Evolutionary conservation across 2,329 filamentous ascomycete species (phyloP).

Genomic region (Talaromyces sp.): DNA sequence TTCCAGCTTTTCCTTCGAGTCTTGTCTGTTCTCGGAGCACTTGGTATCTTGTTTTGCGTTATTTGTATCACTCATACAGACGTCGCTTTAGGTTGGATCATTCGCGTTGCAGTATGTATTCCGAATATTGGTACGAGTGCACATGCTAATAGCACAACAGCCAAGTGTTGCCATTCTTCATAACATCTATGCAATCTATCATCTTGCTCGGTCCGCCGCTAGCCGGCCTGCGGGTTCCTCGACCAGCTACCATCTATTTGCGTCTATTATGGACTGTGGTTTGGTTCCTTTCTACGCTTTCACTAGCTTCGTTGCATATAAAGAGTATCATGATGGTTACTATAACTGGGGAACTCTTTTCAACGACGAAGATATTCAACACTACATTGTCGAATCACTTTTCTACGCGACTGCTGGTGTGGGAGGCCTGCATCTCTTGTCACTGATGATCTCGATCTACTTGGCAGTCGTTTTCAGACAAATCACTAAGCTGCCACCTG

Average conservation of each 20-base stretch:
- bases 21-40: slow-evolving; percentile 63
- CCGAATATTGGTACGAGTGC: not conserved
- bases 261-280: slow-evolving; percentile 67
- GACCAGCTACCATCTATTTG: slow-evolving; percentile 85
- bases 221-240: slow-evolving; percentile 73
- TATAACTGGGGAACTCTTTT: slow-evolving; percentile 68
- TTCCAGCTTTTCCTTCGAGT: slow-evolving; percentile 67
- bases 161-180: slow-evolving; percentile 71
- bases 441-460: slow-evolving; percentile 68
- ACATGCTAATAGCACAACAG: slow-evolving; percentile 45
- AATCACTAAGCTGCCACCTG: slow-evolving; percentile 77
- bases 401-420: slow-evolving; percentile 66
- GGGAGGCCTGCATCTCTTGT: slow-evolving; percentile 66
- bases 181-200: slow-evolving; percentile 74
- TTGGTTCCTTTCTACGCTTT: slow-evolving; percentile 63
- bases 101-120: slow-evolving; percentile 69
- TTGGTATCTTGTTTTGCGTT: slow-evolving; percentile 69
- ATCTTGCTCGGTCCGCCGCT: slow-evolving; percentile 67
- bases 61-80: slow-evolving; percentile 70
- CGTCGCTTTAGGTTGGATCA: slow-evolving; percentile 66
- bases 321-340: slow-evolving; percentile 44
- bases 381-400: slow-evolving; percentile 61
- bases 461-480: slow-evolving; percentile 75
- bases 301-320: slow-evolving; percentile 53
- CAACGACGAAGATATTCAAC: slow-evolving; percentile 50